These are phyloP conservation scores for Scenedesmus sp. DNA, from an alignment of 163 green algal genomes.

Conservation along the genomic window DNA sequence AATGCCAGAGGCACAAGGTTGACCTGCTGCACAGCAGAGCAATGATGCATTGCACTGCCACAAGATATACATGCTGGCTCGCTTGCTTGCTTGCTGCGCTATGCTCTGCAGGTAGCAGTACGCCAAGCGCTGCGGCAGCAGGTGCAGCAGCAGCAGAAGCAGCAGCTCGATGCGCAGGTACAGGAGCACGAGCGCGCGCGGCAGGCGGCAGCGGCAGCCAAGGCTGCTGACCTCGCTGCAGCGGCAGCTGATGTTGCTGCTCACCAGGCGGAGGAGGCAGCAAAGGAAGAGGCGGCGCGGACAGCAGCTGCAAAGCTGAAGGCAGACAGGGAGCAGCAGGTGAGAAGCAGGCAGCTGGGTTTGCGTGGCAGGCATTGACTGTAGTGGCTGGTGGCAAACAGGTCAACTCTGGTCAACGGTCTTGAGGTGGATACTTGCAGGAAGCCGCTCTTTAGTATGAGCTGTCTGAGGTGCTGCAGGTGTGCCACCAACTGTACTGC, in stretches of 20 bases:
- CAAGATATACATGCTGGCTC: background rate
- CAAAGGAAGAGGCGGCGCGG: slow-evolving; percentile 15
- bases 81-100: background rate
- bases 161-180: slow-evolving; percentile 25
- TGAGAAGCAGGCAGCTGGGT: background rate
- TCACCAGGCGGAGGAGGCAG: slow-evolving; percentile 16
- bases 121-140: background rate
- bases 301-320: slow-evolving; percentile 27
- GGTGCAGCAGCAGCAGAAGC: slow-evolving; percentile 12
- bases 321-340: slow-evolving; percentile 14
- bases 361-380: too few species aligned
- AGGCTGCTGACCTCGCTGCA: slow-evolving; percentile 21
- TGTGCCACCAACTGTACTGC: background rate
- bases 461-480: too few species aligned
- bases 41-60: background rate
- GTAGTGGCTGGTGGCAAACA: too few species aligned
- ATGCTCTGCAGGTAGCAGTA: slow-evolving; percentile 6
- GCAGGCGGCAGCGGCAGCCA: slow-evolving; percentile 29
- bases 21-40: background rate
- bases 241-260: slow-evolving; percentile 7
- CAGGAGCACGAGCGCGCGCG: slow-evolving; percentile 2
- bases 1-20: background rate
- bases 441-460: too few species aligned
- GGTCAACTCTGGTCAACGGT: too few species aligned
- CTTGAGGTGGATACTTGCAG: too few species aligned